Evolutionary conservation across 257 asterid species (phyloP), one percentile per base, ranked within the genome.

Genomic region (Nicotiana tabacum): DNA sequence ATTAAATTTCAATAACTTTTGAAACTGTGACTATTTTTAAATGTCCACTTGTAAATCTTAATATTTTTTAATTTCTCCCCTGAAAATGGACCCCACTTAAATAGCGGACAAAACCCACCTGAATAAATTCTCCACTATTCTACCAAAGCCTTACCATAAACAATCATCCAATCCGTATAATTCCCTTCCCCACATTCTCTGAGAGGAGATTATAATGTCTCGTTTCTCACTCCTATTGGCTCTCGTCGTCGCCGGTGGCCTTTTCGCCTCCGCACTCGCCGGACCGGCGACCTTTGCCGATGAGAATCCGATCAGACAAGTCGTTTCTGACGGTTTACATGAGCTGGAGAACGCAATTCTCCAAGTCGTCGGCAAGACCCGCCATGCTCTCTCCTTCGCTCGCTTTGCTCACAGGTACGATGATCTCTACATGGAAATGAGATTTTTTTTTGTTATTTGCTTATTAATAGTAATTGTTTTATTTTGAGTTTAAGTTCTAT

Each of bases 271-370:
- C 5, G 85, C 86, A 3, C 74, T 37, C 0, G 90, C 91, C 82
- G 85, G 85, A 85, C 86, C 91, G 84, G 90, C 79, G 10, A 24
- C 84, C 70, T 81, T 88, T 82, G 33, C 77, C 37, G 89, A 85
- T 55, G 90, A 90, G 43, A 96, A 96, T 82, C 99, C 98, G 77
- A 94, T 96, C 88, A 89, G 91, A 84, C 99, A 96, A 87, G 98
- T 96, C 2, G 97, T 93, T 6, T 84, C 85, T 76, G 97, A 91
- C 77, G 91, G 92, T 15, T 55, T 92, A 12, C 92, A 85, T 77
- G 94, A 94, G 77, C 89, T 94, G 60, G 94, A 96, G 90, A 62
- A 84, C 29, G 86, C 92, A 9, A 86, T 96, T 60, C 81, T 88
- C 78, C 86, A 83, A 74, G 85, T 89, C 78, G 83, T 92, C 61